Evolutionary conservation across 2,329 filamentous ascomycete genomes (phyloP), one percentile per base, ranked within the genome.

Genomic region (Pseudogymnoascus sp.): DNA sequence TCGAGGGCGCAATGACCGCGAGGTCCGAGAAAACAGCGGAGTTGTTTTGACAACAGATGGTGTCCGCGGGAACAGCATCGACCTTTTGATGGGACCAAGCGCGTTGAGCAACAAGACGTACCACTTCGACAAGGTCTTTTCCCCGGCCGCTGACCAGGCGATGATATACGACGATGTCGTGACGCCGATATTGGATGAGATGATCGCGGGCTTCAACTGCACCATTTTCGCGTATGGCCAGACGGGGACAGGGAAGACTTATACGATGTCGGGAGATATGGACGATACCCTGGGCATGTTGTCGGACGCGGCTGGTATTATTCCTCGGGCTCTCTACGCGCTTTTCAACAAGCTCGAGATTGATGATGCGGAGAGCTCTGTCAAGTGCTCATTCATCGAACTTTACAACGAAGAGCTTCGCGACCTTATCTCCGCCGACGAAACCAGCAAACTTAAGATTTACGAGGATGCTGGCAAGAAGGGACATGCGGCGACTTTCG

Each of bases 261-360:
- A 99, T 76, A 99, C 95, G 23, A 99, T 99, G 95, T 96, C 93
- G 0, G 95, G 95, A 63, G 93, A 99, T 75, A 97, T 99, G 86
- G 90, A 84, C 12, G 90, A 97, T 69, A 91, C 86, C 0, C 77
- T 92, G 38, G 91, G 93, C 1, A 86, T 96, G 65, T 81, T 96
- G 12, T 93, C 93, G 1, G 95, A 97, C 72, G 88, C 87, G 40
- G 95, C 96, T 28, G 95, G 95, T 70, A 97, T 99, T 69, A 95
- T 99, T 66, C 96, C 96, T 23, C 88, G 96, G 59, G 91, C 93
- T 0, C 80, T 99, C 0, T 88, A 97, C 71, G 85, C 89, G 0
- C 82, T 99, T 0, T 99, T 99, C 76, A 84, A 84, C 68, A 93
- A 90, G 72, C 85, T 99, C 5, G 90, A 95, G 65, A 77, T 83